Base-by-base conservation (phyloP, 108 stramenopile species). In the Skeletonema tropicum region DNA sequence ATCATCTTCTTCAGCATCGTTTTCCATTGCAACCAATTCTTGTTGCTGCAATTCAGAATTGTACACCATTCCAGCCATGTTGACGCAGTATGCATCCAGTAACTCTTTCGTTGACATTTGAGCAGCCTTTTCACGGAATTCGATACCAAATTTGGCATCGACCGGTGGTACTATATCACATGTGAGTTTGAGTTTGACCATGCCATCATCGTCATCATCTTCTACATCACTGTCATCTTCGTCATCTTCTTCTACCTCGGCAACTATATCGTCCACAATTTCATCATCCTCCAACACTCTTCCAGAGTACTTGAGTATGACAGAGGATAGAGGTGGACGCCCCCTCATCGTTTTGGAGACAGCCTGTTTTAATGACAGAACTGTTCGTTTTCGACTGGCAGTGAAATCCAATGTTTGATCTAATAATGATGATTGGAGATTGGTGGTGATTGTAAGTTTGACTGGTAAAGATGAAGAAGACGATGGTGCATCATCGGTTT, bases 121-220 rank as follows among this genome's bases (percentile, higher is more conserved):
- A 12, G 60, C 25, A 3, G 79, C 42, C 55, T 88, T 77, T 63
- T 89, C 71, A 23, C 46, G 70, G n/a, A 91, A 73, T 49, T 89
- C 86, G 14, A 66, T 74, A 1, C 82, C 88, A 72, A 90, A 91
- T 66, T 89, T 90, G 30, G 85, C 67, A 71, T 94, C 90, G 15
- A 94, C 82, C 6, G 94, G 94, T 33, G 94, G 94, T 17, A 91
- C 58, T 26, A 84, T 81, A 73, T 94, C 90, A 49, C 88, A 65
- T 17, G 80, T 84, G 6, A 94, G 61, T 11, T 35, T 66, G 15
- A 88, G 66, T 60, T 73, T 78, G 59, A 25, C 48, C 11, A 63
- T 49, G n/a, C 68, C 69, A 7, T 78, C 67, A 41, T 75, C 82
- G 5, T 80, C 85, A 5, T 86, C 85, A 3, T 88, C 89, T 25